Conservation (phyloP, 306 rosid species). For the Castanea sativa region DNA sequence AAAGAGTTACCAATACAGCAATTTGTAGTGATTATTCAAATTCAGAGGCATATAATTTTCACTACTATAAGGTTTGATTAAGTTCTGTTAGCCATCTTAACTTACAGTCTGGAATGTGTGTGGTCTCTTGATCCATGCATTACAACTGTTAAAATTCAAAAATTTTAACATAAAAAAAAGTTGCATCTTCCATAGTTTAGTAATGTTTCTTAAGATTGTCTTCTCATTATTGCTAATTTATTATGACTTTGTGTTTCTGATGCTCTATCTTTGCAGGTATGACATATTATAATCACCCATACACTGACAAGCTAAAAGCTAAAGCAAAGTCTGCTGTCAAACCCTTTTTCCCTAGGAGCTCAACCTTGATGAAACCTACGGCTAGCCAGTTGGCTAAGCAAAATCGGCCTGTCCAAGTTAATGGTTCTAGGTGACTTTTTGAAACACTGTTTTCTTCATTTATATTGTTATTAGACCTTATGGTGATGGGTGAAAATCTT, state of each 20-base stretch:
- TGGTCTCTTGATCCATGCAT: constrained; percentile 7
- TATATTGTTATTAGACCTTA: background rate
- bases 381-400: constrained; percentile 96
- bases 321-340: constrained; percentile 40
- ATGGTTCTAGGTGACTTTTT: constrained; percentile 59
- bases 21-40: constrained; percentile 2
- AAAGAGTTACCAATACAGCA: background rate
- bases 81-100: background rate
- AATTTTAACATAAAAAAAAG: background rate
- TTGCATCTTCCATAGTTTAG: background rate
- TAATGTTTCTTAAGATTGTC: background rate
- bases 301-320: constrained; percentile 24
- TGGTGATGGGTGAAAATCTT: background rate
- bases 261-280: constrained; percentile 43
- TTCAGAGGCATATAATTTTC: constrained; percentile 15
- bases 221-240: background rate
- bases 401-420: constrained; percentile 38
- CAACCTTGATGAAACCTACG: constrained; percentile 93
- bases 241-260: background rate
- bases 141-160: constrained; percentile 6
- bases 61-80: background rate
- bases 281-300: constrained; percentile 41
- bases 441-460: constrained; percentile 12
- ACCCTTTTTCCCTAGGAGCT: constrained; percentile 43
- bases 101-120: constrained; percentile 7